A percentile compares a stretch with the other conserved stretches of the same genome.
These are phyloP conservation scores for Achaetomium macrosporum DNA, from an alignment of 2,329 filamentous ascomycete species.

Conservation along the genomic window DNA sequence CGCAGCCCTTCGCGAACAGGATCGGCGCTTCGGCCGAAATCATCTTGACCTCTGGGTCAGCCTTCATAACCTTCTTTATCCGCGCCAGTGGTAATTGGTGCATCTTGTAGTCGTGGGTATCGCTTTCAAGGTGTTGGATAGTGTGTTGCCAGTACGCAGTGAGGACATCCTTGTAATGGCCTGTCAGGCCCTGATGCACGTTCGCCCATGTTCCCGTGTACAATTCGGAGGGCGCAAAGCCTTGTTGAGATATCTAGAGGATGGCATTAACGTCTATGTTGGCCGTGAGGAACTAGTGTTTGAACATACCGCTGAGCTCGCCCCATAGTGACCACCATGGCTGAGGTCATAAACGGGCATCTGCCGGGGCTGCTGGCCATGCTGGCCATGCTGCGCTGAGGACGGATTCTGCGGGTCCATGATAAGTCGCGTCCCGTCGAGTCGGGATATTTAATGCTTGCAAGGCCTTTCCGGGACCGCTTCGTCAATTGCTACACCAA, in stretches of 20 bases:
- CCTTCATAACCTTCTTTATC: slow-evolving; percentile 99
- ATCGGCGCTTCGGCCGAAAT: slow-evolving; percentile 98
- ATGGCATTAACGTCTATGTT: slow-evolving; percentile 19
- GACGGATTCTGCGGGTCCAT: slow-evolving; percentile 53
- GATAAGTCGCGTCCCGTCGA: slow-evolving; percentile 19
- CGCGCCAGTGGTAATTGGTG: slow-evolving; percentile 95
- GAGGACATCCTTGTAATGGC: slow-evolving; percentile 91
- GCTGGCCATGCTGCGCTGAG: slow-evolving; percentile 46
- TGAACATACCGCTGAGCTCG: slow-evolving; percentile 59
- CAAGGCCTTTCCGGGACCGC: background rate
- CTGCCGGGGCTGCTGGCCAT: slow-evolving; percentile 45
- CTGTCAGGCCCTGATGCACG: slow-evolving; percentile 90
- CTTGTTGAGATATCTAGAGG: slow-evolving; percentile 71
- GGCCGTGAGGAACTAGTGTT: background rate
- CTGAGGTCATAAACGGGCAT: slow-evolving; percentile 63
- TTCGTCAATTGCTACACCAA: background rate
- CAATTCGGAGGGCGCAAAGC: slow-evolving; percentile 85
- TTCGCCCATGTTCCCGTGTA: slow-evolving; percentile 96
- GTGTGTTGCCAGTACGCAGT: slow-evolving; percentile 99
- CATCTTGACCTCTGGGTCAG: slow-evolving; percentile 99
- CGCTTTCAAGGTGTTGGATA: slow-evolving; percentile 89
- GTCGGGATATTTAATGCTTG: background rate
- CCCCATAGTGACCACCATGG: slow-evolving; percentile 73
- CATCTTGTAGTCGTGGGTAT: slow-evolving; percentile 96
- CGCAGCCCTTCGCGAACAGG: slow-evolving; percentile 94